These are phyloP conservation scores for Calophaca sinica DNA, from an alignment of 306 rosid genomes.

Conservation along the genomic window DNA sequence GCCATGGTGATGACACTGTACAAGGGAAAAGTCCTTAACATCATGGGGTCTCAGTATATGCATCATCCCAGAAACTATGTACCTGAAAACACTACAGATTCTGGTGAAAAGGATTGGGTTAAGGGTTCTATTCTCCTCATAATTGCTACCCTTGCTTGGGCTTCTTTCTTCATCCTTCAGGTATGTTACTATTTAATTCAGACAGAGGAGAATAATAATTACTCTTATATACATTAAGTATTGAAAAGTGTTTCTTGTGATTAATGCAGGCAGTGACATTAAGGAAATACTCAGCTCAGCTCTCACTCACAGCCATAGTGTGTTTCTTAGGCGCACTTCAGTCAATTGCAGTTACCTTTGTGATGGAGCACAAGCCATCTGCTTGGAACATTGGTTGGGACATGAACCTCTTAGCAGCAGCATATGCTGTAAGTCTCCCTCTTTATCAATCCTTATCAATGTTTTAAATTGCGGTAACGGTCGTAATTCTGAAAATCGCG, in stretches of 20 bases:
- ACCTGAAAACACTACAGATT: conserved; percentile 35
- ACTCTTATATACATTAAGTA: no score
- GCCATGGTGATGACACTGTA: conserved; percentile 96
- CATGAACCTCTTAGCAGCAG: conserved; percentile 87
- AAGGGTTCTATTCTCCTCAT: conserved; percentile 86
- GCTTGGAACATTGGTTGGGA: conserved; percentile 96
- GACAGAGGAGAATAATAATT: no score
- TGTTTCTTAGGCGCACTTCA: conserved; percentile 85
- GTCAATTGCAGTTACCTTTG: conserved; percentile 73
- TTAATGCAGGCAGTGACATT: conserved; percentile 68
- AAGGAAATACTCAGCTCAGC: conserved; percentile 77
- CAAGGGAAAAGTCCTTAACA: conserved; percentile 77
- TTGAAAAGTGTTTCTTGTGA: background rate
- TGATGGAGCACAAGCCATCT: conserved; percentile 68
- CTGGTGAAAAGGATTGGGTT: conserved; percentile 70
- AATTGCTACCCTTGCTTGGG: conserved; percentile 84
- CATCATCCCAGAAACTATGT: conserved; percentile 52
- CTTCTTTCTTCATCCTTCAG: conserved; percentile 93
- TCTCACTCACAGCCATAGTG: conserved; percentile 84
- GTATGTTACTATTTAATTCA: conserved; percentile 16
- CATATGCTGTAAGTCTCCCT: conserved; percentile 72
- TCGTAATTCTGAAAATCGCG: background rate
- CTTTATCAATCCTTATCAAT: background rate
- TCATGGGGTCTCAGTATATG: conserved; percentile 60
- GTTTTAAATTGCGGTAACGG: background rate